These are phyloP conservation scores for Plasmodium adleri DNA, from an alignment of 169 alveolate genomes.

Conservation along the genomic window DNA sequence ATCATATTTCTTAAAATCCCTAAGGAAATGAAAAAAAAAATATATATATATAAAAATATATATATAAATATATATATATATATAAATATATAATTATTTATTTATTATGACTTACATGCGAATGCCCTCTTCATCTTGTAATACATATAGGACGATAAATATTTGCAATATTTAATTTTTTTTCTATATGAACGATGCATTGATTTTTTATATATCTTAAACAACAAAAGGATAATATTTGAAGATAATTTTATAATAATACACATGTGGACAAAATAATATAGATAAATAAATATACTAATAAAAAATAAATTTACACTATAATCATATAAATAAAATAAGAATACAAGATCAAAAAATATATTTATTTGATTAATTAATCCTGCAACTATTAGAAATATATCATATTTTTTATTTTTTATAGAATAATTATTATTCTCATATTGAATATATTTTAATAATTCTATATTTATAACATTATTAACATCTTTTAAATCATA, in stretches of 20 bases:
- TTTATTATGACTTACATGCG: slow-evolving; percentile 14
- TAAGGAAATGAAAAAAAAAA: slow-evolving; percentile 1
- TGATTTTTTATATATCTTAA: slow-evolving; percentile 25
- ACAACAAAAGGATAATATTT: neutral
- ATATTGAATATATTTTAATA: slow-evolving; percentile 61
- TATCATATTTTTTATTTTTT: slow-evolving; percentile 26
- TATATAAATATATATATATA: neutral
- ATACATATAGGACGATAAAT: neutral
- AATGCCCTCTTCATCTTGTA: neutral
- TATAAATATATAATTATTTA: neutral
- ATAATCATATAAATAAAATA: slow-evolving; percentile 50
- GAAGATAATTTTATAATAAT: slow-evolving; percentile 22
- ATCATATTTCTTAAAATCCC: slow-evolving; percentile 19
- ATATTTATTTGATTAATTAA: slow-evolving; percentile 65
- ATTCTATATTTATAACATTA: slow-evolving; percentile 32
- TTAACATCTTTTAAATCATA: slow-evolving; percentile 36
- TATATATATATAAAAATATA: neutral
- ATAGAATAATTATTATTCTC: slow-evolving; percentile 68
- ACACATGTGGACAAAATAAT: slow-evolving; percentile 33
- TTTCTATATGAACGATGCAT: slow-evolving; percentile 15
- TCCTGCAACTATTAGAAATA: slow-evolving; percentile 33
- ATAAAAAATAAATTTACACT: slow-evolving; percentile 24
- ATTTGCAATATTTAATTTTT: neutral
- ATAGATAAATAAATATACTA: slow-evolving; percentile 29
- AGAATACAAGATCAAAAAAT: slow-evolving; percentile 34